Evolutionary conservation across 306 rosid species (phyloP), one percentile per base, ranked within the genome.

Genomic region (Pyrus bretschneideri): DNA sequence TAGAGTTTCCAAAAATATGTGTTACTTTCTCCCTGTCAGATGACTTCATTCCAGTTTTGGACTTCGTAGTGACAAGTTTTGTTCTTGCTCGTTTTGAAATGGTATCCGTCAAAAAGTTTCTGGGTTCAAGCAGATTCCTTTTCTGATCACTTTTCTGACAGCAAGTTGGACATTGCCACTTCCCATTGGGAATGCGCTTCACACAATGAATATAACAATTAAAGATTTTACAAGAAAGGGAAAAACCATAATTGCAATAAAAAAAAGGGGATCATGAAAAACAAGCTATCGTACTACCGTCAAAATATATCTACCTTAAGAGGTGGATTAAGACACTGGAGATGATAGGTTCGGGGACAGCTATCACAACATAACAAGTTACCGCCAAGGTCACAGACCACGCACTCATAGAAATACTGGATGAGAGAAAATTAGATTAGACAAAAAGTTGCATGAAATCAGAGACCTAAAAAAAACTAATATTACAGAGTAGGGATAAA

Each of bases 361-460:
- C 91, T 86, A 85, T 96, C 99, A 77, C 99, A 96, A 84, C 99
- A 96, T 83, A 96, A 80, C 84, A 96, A 89, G 96, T 92, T 90
- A 67, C 99, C 99, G 66, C 99, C 97, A 83, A 83, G 89, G 88
- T 96, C 99, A 83, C 99, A 96, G 83, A 92, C 73, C 87, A 92
- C 91, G 4, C 99, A 96, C 84, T 96, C 99, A 44, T 25, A 96
- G 92, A 73, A 96, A 81, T 92, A 88, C 99, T 96, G 97, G 78
- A 87, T 33, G 78, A 80, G 57, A 40, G 66, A 63, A 23, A 8
- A 72, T 49, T 49, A 65, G 65, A 59, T 46, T 52, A 71, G 81
- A 76, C 64, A 72, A 76, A 65, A 69, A 52, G 63, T 63, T 42
- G 21, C 40, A 77, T 21, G 10, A 38, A 30, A 70, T 72, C 69